Evolutionary conservation across 768 basidiomycete species (phyloP).

Genomic region (Dentipellis fragilis): DNA sequence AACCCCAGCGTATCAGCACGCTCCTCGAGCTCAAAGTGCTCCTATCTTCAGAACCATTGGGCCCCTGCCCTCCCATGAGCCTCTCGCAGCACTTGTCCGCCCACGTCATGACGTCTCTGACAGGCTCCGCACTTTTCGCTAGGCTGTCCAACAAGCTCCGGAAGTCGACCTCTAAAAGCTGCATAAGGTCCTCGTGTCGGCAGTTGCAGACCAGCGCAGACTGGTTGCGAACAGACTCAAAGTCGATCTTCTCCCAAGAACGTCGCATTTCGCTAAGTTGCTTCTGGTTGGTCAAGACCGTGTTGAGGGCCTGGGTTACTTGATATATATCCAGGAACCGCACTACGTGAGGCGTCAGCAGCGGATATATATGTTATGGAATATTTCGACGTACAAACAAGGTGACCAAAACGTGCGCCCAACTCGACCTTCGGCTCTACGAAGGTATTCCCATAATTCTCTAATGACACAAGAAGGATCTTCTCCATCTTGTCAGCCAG

Average conservation of each 20-base stretch:
- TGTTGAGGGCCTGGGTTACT: constrained; percentile 80
- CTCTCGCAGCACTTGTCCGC: constrained; percentile 84
- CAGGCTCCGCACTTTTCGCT: constrained; percentile 65
- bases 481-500: constrained; percentile 90
- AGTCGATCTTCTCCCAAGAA: constrained; percentile 83
- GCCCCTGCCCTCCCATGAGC: constrained; percentile 63
- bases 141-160: constrained; percentile 65
- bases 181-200: constrained; percentile 80
- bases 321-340: constrained; percentile 90
- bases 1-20: constrained; percentile 84
- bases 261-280: constrained; percentile 79
- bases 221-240: constrained; percentile 86
- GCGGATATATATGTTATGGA: constrained; percentile 2
- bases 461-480: constrained; percentile 70
- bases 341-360: constrained; percentile 34
- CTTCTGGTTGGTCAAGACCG: constrained; percentile 82
- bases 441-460: constrained; percentile 79
- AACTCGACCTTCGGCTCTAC: constrained; percentile 88
- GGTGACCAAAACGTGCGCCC: constrained; percentile 83
- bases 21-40: constrained; percentile 79
- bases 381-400: constrained; percentile 56
- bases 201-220: constrained; percentile 91
- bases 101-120: constrained; percentile 83
- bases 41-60: constrained; percentile 53
- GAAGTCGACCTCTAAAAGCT: constrained; percentile 79